These are phyloP conservation scores for Xylaria venustula DNA, from an alignment of 495 filamentous ascomycete genomes.

Conservation along the genomic window DNA sequence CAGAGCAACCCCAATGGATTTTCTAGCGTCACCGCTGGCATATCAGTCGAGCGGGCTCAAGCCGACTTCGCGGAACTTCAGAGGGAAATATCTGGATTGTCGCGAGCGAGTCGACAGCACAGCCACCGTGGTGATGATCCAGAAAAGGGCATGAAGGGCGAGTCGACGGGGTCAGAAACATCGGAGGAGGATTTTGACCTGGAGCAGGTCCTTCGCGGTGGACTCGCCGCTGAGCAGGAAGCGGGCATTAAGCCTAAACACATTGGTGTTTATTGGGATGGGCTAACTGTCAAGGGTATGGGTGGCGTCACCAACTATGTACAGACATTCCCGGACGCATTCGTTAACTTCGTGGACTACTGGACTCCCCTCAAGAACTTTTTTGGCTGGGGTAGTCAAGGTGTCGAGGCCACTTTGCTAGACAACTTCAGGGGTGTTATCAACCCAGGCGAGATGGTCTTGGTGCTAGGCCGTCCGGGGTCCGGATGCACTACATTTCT, in stretches of 20 bases:
- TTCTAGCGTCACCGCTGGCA: constrained; percentile 44
- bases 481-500: constrained; percentile 87
- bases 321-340: constrained; percentile 79
- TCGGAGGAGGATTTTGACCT: constrained; percentile 63
- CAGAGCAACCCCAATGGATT: constrained; percentile 54
- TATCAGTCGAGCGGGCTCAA: constrained; percentile 72
- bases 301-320: constrained; percentile 75
- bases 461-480: constrained; percentile 84
- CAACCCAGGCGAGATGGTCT: constrained; percentile 83
- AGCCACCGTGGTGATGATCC: constrained; percentile 34
- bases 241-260: constrained; percentile 78
- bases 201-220: constrained; percentile 66
- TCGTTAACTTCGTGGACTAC: constrained; percentile 73
- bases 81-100: constrained; percentile 67
- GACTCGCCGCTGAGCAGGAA: constrained; percentile 64
- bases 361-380: constrained; percentile 57
- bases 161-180: constrained; percentile 51
- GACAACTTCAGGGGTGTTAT: constrained; percentile 52
- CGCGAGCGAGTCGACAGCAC: constrained; percentile 49
- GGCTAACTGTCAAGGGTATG: constrained; percentile 73
- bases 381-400: constrained; percentile 60
- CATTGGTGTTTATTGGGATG: constrained; percentile 78
- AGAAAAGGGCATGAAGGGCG: constrained; percentile 38
- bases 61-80: constrained; percentile 75
- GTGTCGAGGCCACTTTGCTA: constrained; percentile 63